Percentiles rank a stretch among this genome's conserved stretches.
phyloP scores from a whole-genome alignment of 371 early-diverging fungal genomes.

The Mucor racemosus region DNA sequence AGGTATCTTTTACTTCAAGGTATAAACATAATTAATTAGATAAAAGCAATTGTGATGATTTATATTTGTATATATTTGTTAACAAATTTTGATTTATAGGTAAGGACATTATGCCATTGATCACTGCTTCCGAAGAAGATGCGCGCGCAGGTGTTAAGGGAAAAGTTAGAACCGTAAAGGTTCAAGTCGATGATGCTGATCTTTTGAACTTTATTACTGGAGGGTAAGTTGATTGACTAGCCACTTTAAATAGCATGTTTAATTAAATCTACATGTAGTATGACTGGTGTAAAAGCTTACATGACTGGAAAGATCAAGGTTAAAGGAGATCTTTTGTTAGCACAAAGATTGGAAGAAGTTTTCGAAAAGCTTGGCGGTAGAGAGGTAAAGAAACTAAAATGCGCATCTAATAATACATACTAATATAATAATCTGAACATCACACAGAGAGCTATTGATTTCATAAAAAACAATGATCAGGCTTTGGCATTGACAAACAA shows the following conservation, averaged over 20 bases:
- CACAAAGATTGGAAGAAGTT: conserved; percentile 46
- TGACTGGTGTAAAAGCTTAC: conserved; percentile 51
- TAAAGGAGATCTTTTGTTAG: conserved; percentile 45
- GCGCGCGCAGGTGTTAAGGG: conserved; percentile 24
- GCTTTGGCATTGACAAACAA: conserved; percentile 13
- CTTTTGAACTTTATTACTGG: conserved; percentile 50
- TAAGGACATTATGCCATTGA: conserved; percentile 34
- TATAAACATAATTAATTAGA: neutral
- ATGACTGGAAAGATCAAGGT: conserved; percentile 47
- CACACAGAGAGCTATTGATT: conserved; percentile 38
- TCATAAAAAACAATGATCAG: conserved; percentile 42
- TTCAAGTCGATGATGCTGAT: conserved; percentile 50
- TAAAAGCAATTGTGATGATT: neutral
- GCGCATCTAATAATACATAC: neutral
- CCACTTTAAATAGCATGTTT: neutral
- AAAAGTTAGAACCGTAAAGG: conserved; percentile 41
- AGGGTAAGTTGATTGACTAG: conserved; percentile 30
- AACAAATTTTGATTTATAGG: conserved; percentile 11
- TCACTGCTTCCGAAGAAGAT: conserved; percentile 34
- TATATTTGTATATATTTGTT: neutral
- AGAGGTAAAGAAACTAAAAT: conserved; percentile 27
- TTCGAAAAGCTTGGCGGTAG: conserved; percentile 50
- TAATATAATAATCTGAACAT: neutral
- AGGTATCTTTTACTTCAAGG: conserved; percentile 47
- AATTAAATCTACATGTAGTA: conserved; percentile 14